Conservation (phyloP, 1,139 yeast genomes). For the Meyerozyma sp. region DNA sequence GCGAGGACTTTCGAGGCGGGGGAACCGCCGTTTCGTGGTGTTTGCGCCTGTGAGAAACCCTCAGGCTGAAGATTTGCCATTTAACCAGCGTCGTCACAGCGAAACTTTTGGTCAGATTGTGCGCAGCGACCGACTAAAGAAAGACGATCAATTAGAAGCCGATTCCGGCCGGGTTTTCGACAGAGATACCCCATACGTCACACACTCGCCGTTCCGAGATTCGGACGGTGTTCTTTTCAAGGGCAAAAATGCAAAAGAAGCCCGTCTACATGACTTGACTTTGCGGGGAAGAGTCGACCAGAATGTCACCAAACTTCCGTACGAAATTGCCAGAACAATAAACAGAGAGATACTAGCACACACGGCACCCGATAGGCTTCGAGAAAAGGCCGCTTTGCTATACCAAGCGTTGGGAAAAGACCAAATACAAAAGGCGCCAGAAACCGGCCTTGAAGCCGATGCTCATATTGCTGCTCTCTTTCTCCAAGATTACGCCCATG, state of each 20-base stretch:
- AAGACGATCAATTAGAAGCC: constrained; percentile 11
- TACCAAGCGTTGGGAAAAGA: constrained; percentile 45
- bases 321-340: constrained; percentile 48
- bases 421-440: constrained; percentile 50
- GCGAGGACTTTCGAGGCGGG: background rate
- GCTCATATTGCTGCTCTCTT: constrained; percentile 82
- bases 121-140: constrained; percentile 27
- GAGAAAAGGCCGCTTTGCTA: constrained; percentile 50
- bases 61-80: constrained; percentile 16
- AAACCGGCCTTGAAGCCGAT: constrained; percentile 62
- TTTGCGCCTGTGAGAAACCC: background rate
- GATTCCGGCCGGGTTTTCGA: constrained; percentile 6
- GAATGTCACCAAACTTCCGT: constrained; percentile 44
- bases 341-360: constrained; percentile 53
- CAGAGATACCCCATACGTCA: constrained; percentile 9
- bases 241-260: constrained; percentile 44
- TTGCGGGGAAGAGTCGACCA: constrained; percentile 45
- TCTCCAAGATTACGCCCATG: constrained; percentile 75
- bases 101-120: constrained; percentile 46
- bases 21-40: background rate
- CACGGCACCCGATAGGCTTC: constrained; percentile 50
- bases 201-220: constrained; percentile 31
- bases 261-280: constrained; percentile 48
- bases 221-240: constrained; percentile 34
- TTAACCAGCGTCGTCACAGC: constrained; percentile 24